Conservation (phyloP, 345 rosid genomes). For the Brassica incana region DNA sequence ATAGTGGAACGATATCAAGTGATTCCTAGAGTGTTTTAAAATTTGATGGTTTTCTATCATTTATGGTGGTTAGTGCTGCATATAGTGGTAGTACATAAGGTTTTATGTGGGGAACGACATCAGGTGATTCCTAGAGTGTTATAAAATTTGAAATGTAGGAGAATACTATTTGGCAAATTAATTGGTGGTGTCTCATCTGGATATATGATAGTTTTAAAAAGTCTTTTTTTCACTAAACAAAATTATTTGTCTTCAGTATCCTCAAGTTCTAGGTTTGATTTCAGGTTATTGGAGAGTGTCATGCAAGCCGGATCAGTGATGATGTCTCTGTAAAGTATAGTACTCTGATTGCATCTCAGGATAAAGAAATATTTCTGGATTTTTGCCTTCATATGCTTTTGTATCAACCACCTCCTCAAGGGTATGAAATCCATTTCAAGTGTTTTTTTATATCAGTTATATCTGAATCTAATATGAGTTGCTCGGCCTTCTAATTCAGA, state of each 20-base stretch:
- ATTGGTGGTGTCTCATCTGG: neutral
- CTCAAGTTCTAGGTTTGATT: conserved; percentile 29
- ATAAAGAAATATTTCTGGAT: conserved; percentile 70
- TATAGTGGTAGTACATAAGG: conserved; percentile 3
- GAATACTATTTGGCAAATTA: conserved; percentile 10
- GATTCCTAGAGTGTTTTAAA: neutral
- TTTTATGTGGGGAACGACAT: conserved; percentile 14
- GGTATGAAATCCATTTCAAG: conserved; percentile 51
- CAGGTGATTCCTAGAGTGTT: neutral
- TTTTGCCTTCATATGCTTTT: conserved; percentile 74
- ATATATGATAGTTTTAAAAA: neutral
- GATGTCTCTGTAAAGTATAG: conserved; percentile 70
- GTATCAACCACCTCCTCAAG: conserved; percentile 71
- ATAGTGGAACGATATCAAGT: conserved; percentile 7
- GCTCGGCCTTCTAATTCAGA: conserved; percentile 48
- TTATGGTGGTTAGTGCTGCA: conserved; percentile 11
- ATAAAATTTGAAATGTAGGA: neutral
- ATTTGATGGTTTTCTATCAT: neutral
- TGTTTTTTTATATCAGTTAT: conserved; percentile 7
- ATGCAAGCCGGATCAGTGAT: conserved; percentile 60
- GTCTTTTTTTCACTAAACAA: neutral
- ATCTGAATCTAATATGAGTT: conserved; percentile 31
- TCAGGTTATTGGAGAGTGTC: conserved; percentile 92
- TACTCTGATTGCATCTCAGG: conserved; percentile 51
- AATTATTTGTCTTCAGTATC: neutral